Percentiles rank a stretch among this genome's conserved stretches.
These are phyloP conservation scores for Solanum sitiens DNA, from an alignment of 257 asterid species.

Conservation along the genomic window DNA sequence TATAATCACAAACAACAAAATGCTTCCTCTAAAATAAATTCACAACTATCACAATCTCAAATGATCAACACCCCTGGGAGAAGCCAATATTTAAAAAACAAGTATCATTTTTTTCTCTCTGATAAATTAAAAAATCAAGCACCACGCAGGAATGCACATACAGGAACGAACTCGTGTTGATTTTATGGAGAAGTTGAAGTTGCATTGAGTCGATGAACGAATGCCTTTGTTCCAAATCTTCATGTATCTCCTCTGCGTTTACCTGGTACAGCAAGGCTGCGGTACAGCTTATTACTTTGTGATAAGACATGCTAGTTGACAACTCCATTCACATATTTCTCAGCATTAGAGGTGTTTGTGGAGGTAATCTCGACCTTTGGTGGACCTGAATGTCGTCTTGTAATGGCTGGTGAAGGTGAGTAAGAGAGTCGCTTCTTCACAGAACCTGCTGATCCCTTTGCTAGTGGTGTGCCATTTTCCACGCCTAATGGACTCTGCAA, in stretches of 20 bases:
- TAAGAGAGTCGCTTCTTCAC: conserved; percentile 79
- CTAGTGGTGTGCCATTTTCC: conserved; percentile 41
- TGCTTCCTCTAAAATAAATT: not conserved
- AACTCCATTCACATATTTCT: conserved; percentile 18
- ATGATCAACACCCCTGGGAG: not conserved
- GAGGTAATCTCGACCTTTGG: conserved; percentile 32
- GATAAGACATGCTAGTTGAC: not conserved
- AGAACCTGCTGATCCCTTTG: conserved; percentile 34
- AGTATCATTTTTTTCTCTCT: not conserved
- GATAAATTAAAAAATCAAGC: not conserved
- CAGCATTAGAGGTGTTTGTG: conserved; percentile 11
- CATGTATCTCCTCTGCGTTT: not conserved
- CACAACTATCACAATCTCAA: not conserved
- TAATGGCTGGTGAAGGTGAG: conserved; percentile 74
- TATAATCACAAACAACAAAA: not conserved
- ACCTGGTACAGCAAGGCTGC: not conserved
- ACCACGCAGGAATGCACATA: not conserved
- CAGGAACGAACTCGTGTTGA: not conserved
- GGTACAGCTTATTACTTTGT: not conserved
- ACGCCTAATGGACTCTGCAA: conserved; percentile 54
- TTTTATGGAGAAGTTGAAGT: not conserved
- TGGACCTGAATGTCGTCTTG: conserved; percentile 61
- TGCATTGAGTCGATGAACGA: not conserved
- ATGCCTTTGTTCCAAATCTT: not conserved
- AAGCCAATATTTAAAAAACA: not conserved